Base-by-base conservation (phyloP, 106 monocot genomes). In the Apostasia ramifera region DNA sequence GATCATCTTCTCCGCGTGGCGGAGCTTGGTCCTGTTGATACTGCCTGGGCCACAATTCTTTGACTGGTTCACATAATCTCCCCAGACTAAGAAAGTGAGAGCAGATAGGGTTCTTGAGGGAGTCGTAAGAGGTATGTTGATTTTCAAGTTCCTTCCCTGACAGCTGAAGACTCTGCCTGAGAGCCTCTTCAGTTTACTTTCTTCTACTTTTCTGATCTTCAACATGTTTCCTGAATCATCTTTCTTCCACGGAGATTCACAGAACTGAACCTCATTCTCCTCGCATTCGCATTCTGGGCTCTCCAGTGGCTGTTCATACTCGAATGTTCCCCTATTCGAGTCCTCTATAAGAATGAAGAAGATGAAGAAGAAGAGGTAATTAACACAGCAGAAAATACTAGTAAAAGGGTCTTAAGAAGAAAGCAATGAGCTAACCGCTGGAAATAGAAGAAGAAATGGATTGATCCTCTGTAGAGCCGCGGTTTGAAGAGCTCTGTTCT, bases 1-100 rank as follows among this genome's bases (percentile, higher is more conserved):
- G 59, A 98, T 98, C 98, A 98, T 98, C 81, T 98, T 98, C 80
- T 88, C 87, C 0, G 98, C 98, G 45, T 74, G 87, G 40, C 74
- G 90, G 47, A 98, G 83, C 66, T 93, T 98, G 2, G 85, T 81
- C 78, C 83, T 93, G 83, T 90, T 90, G 66, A 93, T 57, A 42
- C 66, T 66, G n/a, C 80, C 79, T 40, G 77, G n/a, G 13, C 76
- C 80, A 47, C 61, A 66, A 38, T 80, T 86, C 79, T 78, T 92
- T 1, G 81, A 82, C 53, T 76, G 84, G 67, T 51, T 82, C 13
- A 81, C 69, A 3, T 87, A 56, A 59, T 97, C 97, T 1, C 81
- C 85, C 77, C 85, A 74, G 12, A 95, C 64, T 1, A 86, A 58
- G 81, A 86, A 69, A 5, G 79, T 75, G 38, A 97, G 84, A 7